These are phyloP conservation scores for Mariannaea elegans DNA, from an alignment of 2,329 filamentous ascomycete species.

Conservation along the genomic window DNA sequence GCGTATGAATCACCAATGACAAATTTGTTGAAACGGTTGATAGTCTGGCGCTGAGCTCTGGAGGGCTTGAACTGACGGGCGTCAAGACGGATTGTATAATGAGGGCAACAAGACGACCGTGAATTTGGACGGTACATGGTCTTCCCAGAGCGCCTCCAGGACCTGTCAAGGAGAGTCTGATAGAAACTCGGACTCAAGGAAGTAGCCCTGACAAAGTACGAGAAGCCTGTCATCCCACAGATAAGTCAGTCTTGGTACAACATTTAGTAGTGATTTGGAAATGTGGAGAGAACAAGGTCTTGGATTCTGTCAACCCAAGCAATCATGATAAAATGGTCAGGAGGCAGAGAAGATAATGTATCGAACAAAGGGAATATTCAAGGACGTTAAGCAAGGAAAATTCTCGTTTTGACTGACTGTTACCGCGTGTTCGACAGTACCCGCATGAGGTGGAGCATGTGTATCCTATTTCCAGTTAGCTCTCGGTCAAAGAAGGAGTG, in stretches of 20 bases:
- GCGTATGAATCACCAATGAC: slow-evolving; percentile 74
- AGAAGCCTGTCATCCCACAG: slow-evolving; percentile 64
- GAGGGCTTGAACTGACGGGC: slow-evolving; percentile 70
- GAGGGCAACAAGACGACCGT: slow-evolving; percentile 85
- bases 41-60: slow-evolving; percentile 76
- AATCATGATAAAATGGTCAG: slow-evolving; percentile 15
- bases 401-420: slow-evolving; percentile 61
- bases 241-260: slow-evolving; percentile 33
- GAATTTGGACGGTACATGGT: slow-evolving; percentile 83
- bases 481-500: slow-evolving; percentile 19
- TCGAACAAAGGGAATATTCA: slow-evolving; percentile 15
- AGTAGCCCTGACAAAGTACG: slow-evolving; percentile 73
- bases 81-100: slow-evolving; percentile 84
- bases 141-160: slow-evolving; percentile 78
- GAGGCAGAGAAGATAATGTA: slow-evolving; percentile 9
- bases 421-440: slow-evolving; percentile 59
- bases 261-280: slow-evolving; percentile 9
- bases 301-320: slow-evolving; percentile 13
- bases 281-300: neutral
- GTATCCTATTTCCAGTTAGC: slow-evolving; percentile 53
- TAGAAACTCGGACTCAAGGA: slow-evolving; percentile 73
- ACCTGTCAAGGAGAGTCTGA: slow-evolving; percentile 75
- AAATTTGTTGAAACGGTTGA: slow-evolving; percentile 80
- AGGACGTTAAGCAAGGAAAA: slow-evolving; percentile 23
- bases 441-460: slow-evolving; percentile 61